These are phyloP conservation scores for Moesziomyces aphidis DNA, from an alignment of 1,284 basidiomycete species.

Conservation along the genomic window DNA sequence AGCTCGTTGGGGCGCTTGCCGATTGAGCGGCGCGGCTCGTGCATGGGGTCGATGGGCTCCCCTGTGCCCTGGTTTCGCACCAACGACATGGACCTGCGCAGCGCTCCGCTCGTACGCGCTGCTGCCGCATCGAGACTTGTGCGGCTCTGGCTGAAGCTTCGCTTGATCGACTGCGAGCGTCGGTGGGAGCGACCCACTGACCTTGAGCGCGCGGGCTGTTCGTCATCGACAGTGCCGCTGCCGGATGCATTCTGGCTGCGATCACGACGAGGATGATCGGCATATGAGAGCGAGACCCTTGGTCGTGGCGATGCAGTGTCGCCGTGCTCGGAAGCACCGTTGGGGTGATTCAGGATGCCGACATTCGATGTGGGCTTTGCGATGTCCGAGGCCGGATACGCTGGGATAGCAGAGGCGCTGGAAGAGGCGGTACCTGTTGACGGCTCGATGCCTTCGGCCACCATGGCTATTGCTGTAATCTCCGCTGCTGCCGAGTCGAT, in stretches of 20 bases:
- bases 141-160: constrained; percentile 11
- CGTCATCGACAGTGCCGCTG: neutral
- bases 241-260: constrained; percentile 17
- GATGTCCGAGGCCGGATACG: constrained; percentile 13
- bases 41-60: constrained; percentile 39
- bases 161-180: constrained; percentile 16
- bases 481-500: neutral
- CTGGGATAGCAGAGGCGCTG: constrained; percentile 12
- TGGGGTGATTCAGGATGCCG: constrained; percentile 3
- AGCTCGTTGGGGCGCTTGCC: constrained; percentile 39
- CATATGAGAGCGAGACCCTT: constrained; percentile 23
- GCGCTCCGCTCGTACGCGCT: constrained; percentile 11
- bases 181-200: constrained; percentile 14
- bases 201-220: constrained; percentile 5
- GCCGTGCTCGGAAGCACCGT: neutral
- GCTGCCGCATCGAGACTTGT: constrained; percentile 19
- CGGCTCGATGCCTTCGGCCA: neutral
- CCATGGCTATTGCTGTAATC: neutral
- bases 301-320: constrained; percentile 2
- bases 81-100: constrained; percentile 21
- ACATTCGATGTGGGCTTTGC: constrained; percentile 8
- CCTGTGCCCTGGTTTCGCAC: constrained; percentile 1
- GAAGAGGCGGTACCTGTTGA: constrained; percentile 7
- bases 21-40: constrained; percentile 47
- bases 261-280: constrained; percentile 13